phyloP scores from a whole-genome alignment of 2,329 filamentous ascomycete genomes.

The Coniella lustricola region DNA sequence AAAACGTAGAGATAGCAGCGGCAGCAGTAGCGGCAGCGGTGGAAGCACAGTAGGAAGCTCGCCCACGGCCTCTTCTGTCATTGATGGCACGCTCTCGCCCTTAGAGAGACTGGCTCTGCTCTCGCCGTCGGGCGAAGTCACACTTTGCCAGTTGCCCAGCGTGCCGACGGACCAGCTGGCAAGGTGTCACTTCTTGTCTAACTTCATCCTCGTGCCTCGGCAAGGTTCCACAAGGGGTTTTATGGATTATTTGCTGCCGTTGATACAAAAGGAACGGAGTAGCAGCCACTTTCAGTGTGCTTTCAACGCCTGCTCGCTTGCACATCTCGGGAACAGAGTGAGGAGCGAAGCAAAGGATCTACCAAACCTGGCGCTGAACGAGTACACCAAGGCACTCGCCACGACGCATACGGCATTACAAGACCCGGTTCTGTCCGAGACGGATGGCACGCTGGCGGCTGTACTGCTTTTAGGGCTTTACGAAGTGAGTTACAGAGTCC shows the following conservation, averaged over 20 bases:
- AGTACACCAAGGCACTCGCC: slow-evolving; percentile 49
- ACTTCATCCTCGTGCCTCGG: slow-evolving; percentile 50
- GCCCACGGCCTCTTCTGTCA: slow-evolving; percentile 16
- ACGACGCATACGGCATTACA: slow-evolving; percentile 46
- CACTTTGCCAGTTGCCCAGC: slow-evolving; percentile 31
- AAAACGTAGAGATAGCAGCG: slow-evolving; percentile 21
- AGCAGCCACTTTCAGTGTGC: slow-evolving; percentile 46
- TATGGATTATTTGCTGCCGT: slow-evolving; percentile 51
- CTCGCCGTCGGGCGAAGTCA: slow-evolving; percentile 18
- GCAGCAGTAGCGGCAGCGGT: slow-evolving; percentile 29
- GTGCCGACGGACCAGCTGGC: slow-evolving; percentile 48
- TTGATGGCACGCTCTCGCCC: slow-evolving; percentile 15
- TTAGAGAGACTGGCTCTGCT: slow-evolving; percentile 18
- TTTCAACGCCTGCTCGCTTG: slow-evolving; percentile 53
- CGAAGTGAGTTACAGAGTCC: slow-evolving; percentile 34
- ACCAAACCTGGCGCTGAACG: slow-evolving; percentile 36
- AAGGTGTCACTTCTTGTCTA: slow-evolving; percentile 52
- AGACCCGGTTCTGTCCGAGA: slow-evolving; percentile 39
- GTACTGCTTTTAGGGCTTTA: slow-evolving; percentile 55
- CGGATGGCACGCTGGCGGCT: slow-evolving; percentile 52
- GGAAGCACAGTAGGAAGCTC: slow-evolving; percentile 23
- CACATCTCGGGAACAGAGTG: slow-evolving; percentile 47
- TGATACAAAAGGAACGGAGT: slow-evolving; percentile 39
- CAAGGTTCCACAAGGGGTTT: slow-evolving; percentile 46
- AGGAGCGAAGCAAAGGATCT: slow-evolving; percentile 27